These are phyloP conservation scores for Starmera stellimalicola DNA, from an alignment of 1,139 yeast genomes.

Conservation along the genomic window DNA sequence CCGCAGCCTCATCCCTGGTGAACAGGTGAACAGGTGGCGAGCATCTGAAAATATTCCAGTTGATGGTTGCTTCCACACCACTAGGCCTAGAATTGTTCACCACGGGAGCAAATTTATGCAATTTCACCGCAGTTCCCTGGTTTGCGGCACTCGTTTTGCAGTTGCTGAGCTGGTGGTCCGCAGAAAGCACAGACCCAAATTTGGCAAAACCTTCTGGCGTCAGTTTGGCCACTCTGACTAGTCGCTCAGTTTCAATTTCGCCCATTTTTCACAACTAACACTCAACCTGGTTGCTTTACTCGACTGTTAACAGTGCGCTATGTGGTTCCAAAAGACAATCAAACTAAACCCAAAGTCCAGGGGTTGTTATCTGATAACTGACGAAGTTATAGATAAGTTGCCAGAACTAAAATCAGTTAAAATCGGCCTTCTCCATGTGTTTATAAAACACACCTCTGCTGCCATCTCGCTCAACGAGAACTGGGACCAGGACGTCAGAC, in stretches of 20 bases:
- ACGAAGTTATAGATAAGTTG: conserved; percentile 44
- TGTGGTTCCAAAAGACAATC: conserved; percentile 50
- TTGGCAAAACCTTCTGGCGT: conserved; percentile 38
- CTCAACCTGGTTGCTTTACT: too few relatives aligned
- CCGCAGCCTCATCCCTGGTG: conserved; percentile 17
- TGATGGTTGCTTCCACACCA: conserved; percentile 36
- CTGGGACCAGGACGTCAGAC: conserved; percentile 70
- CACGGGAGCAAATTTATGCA: conserved; percentile 64
- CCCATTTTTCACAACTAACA: too few relatives aligned
- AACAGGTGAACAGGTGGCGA: conserved; percentile 62
- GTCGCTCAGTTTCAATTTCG: too few relatives aligned
- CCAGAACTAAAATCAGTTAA: conserved; percentile 55
- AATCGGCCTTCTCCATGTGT: conserved; percentile 56
- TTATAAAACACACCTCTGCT: conserved; percentile 73
- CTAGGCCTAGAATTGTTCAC: conserved; percentile 39
- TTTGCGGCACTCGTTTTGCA: conserved; percentile 51
- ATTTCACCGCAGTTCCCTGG: conserved; percentile 86
- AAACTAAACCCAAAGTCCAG: conserved; percentile 48
- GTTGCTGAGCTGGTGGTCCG: conserved; percentile 35
- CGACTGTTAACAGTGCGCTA: too few relatives aligned
- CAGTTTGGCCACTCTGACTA: conserved; percentile 27
- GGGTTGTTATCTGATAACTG: conserved; percentile 65
- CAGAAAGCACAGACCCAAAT: conserved; percentile 48
- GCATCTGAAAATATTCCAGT: conserved; percentile 80
- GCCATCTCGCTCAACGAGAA: conserved; percentile 71